Percentiles rank a stretch among this genome's conserved stretches.
Conservation (phyloP, 2,329 filamentous ascomycete genomes). For the Colletotrichum chlorophyti region DNA sequence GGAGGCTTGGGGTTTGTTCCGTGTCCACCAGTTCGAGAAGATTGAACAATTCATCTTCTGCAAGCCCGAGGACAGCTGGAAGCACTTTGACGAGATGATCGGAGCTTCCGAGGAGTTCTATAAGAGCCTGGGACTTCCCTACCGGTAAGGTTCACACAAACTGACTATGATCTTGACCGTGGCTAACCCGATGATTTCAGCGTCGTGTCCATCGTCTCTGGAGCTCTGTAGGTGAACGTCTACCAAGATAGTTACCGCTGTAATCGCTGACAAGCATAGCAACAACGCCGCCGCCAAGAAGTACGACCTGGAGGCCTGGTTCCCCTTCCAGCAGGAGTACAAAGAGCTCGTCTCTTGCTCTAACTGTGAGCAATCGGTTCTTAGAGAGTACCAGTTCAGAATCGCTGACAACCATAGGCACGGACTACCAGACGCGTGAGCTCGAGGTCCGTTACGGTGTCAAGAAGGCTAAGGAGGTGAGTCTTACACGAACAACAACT, state of each 20-base stretch:
- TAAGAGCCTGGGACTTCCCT: conserved; percentile 85
- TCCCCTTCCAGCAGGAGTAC: conserved; percentile 95
- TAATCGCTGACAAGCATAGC: background rate
- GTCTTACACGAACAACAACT: background rate
- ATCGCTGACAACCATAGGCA: conserved; percentile 18
- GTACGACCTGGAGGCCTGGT: conserved; percentile 95
- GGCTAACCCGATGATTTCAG: background rate
- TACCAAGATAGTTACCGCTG: too few relatives aligned
- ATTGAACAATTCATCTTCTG: conserved; percentile 82
- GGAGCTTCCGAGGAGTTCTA: conserved; percentile 92
- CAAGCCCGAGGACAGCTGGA: conserved; percentile 90
- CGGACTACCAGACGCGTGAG: conserved; percentile 79
- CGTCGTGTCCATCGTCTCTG: conserved; percentile 93
- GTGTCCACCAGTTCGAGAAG: conserved; percentile 98
- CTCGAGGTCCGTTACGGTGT: conserved; percentile 90
- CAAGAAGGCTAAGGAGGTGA: conserved; percentile 60
- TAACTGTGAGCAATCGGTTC: conserved; percentile 78
- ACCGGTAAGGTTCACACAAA: too few relatives aligned
- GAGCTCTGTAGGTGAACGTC: conserved; percentile 63
- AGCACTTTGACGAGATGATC: conserved; percentile 95
- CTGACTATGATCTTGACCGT: too few relatives aligned
- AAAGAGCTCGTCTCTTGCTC: conserved; percentile 98
- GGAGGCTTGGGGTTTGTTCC: conserved; percentile 97
- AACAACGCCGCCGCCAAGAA: conserved; percentile 82
- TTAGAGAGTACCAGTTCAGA: background rate